Percentiles rank a stretch among this genome's conserved stretches.
These are phyloP conservation scores for Hygrophorus pudorinus DNA, from an alignment of 768 basidiomycete genomes.

Conservation along the genomic window DNA sequence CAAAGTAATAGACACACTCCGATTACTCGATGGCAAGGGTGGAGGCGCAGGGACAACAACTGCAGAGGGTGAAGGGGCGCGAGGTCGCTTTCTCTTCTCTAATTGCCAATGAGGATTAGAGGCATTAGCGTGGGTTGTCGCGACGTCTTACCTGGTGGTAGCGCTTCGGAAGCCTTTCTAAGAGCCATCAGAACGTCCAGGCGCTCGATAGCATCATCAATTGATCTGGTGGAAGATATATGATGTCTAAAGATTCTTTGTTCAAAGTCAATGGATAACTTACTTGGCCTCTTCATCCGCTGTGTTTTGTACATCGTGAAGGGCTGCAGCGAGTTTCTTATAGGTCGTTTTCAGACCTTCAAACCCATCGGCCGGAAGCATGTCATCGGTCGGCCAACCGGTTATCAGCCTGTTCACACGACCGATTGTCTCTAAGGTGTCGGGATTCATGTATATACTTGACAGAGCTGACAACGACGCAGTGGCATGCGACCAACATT, in stretches of 20 bases:
- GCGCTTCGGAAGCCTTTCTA: constrained; percentile 56
- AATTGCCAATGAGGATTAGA: neutral
- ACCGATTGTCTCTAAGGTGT: constrained; percentile 48
- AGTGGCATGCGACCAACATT: constrained; percentile 66
- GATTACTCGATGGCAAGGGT: constrained; percentile 21
- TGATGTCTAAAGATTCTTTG: constrained; percentile 1
- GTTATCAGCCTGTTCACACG: constrained; percentile 66
- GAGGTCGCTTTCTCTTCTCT: constrained; percentile 75
- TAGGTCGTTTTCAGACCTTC: constrained; percentile 53
- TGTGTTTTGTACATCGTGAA: constrained; percentile 50
- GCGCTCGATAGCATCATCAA: constrained; percentile 63
- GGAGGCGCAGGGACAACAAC: constrained; percentile 23
- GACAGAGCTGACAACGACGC: constrained; percentile 48
- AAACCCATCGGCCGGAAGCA: constrained; percentile 55
- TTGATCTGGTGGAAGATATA: constrained; percentile 37
- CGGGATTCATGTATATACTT: constrained; percentile 38
- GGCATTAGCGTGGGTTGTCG: neutral
- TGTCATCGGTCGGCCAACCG: constrained; percentile 66
- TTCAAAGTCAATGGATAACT: constrained; percentile 12
- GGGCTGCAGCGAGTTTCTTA: constrained; percentile 49
- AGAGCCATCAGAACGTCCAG: constrained; percentile 63
- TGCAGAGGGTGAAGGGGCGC: constrained; percentile 57
- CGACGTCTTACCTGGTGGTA: constrained; percentile 38
- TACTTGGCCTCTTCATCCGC: constrained; percentile 61
- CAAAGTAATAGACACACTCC: constrained; percentile 46